These are phyloP conservation scores for Diaporthe sp. DNA, from an alignment of 2,329 filamentous ascomycete genomes.

Conservation along the genomic window DNA sequence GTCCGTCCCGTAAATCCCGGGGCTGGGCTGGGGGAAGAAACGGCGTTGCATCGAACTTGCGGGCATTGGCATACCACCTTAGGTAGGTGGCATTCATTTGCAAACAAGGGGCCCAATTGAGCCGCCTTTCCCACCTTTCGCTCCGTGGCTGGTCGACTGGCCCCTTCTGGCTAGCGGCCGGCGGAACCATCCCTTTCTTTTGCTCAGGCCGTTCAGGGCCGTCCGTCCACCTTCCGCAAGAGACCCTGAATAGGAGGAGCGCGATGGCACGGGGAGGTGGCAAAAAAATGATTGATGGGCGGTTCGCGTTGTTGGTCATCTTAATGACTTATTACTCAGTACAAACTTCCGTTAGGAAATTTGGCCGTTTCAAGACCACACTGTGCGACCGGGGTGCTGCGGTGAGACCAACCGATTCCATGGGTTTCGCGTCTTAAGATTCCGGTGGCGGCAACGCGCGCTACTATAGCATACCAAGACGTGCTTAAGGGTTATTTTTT, in stretches of 20 bases:
- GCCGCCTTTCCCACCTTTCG: not conserved
- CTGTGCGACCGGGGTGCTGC: not conserved
- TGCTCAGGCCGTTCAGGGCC: not conserved
- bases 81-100: conserved; percentile 2
- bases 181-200: conserved; percentile 11
- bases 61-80: conserved; percentile 6
- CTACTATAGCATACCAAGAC: not conserved
- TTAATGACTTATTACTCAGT: conserved; percentile 20
- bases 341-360: conserved; percentile 18
- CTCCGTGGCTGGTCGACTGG: not conserved
- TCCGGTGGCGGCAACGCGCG: conserved; percentile 5
- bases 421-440: not conserved
- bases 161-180: conserved; percentile 10
- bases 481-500: not conserved
- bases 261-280: conserved; percentile 13
- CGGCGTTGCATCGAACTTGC: not conserved
- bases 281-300: not conserved
- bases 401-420: not conserved
- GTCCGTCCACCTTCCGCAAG: conserved; percentile 9
- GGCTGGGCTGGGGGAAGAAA: not conserved
- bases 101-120: not conserved
- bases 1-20: not conserved
- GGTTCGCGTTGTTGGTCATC: not conserved
- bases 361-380: conserved; percentile 16
- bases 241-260: conserved; percentile 16